Conservation (phyloP, 1,284 basidiomycete genomes). For the Grifola frondosa region DNA sequence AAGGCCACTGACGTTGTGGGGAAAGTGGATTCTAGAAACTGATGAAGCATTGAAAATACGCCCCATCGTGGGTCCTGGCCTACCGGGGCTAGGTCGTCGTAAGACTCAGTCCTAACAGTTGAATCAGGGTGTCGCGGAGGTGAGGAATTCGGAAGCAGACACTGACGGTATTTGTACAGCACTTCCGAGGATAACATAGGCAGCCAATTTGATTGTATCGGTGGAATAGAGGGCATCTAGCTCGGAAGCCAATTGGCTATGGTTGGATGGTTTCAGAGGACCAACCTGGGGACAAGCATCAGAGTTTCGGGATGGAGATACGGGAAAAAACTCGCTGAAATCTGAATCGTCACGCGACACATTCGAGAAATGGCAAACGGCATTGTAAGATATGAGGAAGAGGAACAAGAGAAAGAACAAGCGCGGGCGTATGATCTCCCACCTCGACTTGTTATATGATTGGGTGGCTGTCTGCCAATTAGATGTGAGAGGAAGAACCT, state of each 20-base stretch:
- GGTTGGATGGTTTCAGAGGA: constrained; percentile 11
- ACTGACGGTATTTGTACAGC: constrained; percentile 26
- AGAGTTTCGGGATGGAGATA: too few relatives aligned
- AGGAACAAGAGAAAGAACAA: too few relatives aligned
- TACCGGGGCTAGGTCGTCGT: constrained; percentile 26
- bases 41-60: constrained; percentile 37
- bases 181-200: constrained; percentile 18
- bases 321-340: too few relatives aligned
- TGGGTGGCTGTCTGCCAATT: too few relatives aligned
- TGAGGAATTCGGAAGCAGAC: background rate
- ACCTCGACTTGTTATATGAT: too few relatives aligned
- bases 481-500: too few relatives aligned
- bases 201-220: constrained; percentile 11
- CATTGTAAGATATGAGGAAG: too few relatives aligned
- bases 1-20: constrained; percentile 36
- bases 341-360: too few relatives aligned
- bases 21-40: constrained; percentile 39
- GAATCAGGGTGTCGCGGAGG: background rate
- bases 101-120: constrained; percentile 27
- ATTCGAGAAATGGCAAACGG: too few relatives aligned
- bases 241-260: constrained; percentile 1
- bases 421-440: too few relatives aligned
- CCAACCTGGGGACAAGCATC: constrained; percentile 11
- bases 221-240: constrained; percentile 9
- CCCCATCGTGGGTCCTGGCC: constrained; percentile 47